Evolutionary conservation across 768 basidiomycete species (phyloP).

Genomic region (Trametes cingulata): DNA sequence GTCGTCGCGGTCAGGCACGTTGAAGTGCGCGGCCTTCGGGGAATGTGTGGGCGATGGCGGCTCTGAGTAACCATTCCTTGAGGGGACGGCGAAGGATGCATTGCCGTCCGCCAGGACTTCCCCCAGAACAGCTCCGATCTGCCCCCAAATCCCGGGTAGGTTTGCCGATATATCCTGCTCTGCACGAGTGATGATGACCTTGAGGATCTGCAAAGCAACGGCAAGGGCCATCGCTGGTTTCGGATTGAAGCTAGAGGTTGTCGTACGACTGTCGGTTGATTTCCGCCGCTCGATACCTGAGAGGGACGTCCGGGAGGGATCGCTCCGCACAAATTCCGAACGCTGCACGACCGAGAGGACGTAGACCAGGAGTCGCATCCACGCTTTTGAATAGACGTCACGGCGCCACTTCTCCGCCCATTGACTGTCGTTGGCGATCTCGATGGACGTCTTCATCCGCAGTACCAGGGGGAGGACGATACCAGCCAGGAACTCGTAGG

Average conservation of each 20-base stretch:
- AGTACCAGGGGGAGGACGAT: slow-evolving; percentile 64
- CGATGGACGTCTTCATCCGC: slow-evolving; percentile 50
- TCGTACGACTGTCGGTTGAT: slow-evolving; percentile 43
- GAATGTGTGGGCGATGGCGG: slow-evolving; percentile 54
- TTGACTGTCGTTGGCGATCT: slow-evolving; percentile 43
- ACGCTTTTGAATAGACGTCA: slow-evolving; percentile 48
- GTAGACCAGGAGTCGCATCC: slow-evolving; percentile 65
- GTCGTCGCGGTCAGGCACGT: slow-evolving; percentile 16
- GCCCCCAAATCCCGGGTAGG: slow-evolving; percentile 61
- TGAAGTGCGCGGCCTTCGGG: slow-evolving; percentile 34
- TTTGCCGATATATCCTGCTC: slow-evolving; percentile 56
- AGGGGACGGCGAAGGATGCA: slow-evolving; percentile 56
- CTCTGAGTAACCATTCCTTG: slow-evolving; percentile 42
- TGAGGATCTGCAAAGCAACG: slow-evolving; percentile 65
- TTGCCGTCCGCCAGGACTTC: slow-evolving; percentile 56
- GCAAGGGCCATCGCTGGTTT: slow-evolving; percentile 37
- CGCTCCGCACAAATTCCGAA: slow-evolving; percentile 6
- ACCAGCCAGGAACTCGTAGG: slow-evolving; percentile 62
- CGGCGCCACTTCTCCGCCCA: slow-evolving; percentile 49
- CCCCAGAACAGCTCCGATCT: slow-evolving; percentile 56
- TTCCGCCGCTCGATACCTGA: slow-evolving; percentile 44
- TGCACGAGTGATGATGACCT: slow-evolving; percentile 64
- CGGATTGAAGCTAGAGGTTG: slow-evolving; percentile 27
- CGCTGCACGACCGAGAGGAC: slow-evolving; percentile 53
- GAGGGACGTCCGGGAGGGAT: slow-evolving; percentile 27